Percentiles rank a stretch among this genome's conserved stretches.
Conservation (phyloP, 306 rosid species). For the Pyrus betulifolia region DNA sequence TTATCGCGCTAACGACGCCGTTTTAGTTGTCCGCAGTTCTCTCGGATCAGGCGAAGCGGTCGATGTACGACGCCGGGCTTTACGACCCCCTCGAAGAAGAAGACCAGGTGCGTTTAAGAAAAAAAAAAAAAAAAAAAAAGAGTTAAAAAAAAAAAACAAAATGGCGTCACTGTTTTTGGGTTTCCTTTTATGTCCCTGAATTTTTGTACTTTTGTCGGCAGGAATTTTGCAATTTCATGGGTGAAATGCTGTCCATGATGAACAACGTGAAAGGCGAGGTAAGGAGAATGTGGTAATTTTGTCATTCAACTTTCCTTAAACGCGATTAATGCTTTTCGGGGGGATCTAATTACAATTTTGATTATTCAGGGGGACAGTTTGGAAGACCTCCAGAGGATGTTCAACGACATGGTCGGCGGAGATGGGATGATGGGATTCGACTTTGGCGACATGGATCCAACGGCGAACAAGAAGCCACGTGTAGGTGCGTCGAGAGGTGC, state of each 20-base stretch:
- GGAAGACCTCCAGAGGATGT: conserved; percentile 88
- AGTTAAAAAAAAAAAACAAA: neutral
- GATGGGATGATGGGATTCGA: conserved; percentile 35
- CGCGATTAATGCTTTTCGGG: neutral
- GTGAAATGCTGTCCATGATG: conserved; percentile 92
- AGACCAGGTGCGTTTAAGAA: conserved; percentile 43
- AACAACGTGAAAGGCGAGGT: conserved; percentile 84
- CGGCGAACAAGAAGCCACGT: conserved; percentile 51
- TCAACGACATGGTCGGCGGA: conserved; percentile 76
- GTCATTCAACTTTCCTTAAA: neutral
- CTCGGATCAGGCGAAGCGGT: conserved; percentile 74
- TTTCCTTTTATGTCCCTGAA: neutral
- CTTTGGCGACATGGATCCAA: conserved; percentile 22
- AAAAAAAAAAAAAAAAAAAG: neutral
- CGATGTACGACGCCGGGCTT: conserved; percentile 88
- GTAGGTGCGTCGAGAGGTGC: conserved; percentile 29
- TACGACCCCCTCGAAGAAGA: conserved; percentile 80
- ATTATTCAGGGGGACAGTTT: conserved; percentile 59
- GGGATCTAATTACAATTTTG: neutral
- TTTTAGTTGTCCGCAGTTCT: conserved; percentile 50
- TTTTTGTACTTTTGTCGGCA: conserved; percentile 10
- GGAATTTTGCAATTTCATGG: conserved; percentile 89
- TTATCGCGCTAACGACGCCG: neutral
- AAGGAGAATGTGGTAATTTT: neutral
- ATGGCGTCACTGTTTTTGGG: neutral